phyloP scores from a whole-genome alignment of 176 grass and related monocot species.

The Canna indica region DNA sequence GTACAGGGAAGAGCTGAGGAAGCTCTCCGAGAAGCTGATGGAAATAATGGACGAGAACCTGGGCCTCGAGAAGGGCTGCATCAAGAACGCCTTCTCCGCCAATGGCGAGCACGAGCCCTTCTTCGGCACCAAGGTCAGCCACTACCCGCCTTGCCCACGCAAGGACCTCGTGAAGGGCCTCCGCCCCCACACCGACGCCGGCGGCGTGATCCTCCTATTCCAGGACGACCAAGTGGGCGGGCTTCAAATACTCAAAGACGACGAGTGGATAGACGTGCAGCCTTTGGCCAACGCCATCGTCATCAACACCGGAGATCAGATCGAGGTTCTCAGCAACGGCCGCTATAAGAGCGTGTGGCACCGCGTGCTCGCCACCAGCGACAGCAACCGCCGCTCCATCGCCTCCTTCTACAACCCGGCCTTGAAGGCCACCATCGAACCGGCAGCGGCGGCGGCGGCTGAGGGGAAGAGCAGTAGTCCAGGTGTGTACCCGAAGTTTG shows the following conservation, averaged over 20 bases:
- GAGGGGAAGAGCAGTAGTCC: too few relatives aligned
- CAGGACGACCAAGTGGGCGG: slow-evolving; percentile 72
- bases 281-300: slow-evolving; percentile 72
- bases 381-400: slow-evolving; percentile 63
- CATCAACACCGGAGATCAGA: slow-evolving; percentile 95
- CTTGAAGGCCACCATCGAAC: slow-evolving; percentile 42
- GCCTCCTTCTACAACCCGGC: slow-evolving; percentile 91
- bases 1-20: slow-evolving; percentile 54
- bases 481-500: slow-evolving; percentile 54
- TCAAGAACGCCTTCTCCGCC: slow-evolving; percentile 43
- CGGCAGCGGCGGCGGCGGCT: not conserved
- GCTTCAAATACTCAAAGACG: slow-evolving; percentile 61
- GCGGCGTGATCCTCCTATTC: slow-evolving; percentile 78
- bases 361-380: slow-evolving; percentile 46
- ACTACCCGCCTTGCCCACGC: slow-evolving; percentile 46
- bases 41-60: slow-evolving; percentile 71
- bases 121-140: slow-evolving; percentile 49
- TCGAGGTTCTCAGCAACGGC: slow-evolving; percentile 81
- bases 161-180: slow-evolving; percentile 58
- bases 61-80: slow-evolving; percentile 43
- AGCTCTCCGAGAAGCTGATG: slow-evolving; percentile 50
- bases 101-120: slow-evolving; percentile 45
- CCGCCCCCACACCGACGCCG: slow-evolving; percentile 80
- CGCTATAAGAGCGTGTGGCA: slow-evolving; percentile 87
- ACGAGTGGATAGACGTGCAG: slow-evolving; percentile 61